Evolutionary conservation across 2,329 filamentous ascomycete species (phyloP).

Genomic region (Rachicladosporium sp.): DNA sequence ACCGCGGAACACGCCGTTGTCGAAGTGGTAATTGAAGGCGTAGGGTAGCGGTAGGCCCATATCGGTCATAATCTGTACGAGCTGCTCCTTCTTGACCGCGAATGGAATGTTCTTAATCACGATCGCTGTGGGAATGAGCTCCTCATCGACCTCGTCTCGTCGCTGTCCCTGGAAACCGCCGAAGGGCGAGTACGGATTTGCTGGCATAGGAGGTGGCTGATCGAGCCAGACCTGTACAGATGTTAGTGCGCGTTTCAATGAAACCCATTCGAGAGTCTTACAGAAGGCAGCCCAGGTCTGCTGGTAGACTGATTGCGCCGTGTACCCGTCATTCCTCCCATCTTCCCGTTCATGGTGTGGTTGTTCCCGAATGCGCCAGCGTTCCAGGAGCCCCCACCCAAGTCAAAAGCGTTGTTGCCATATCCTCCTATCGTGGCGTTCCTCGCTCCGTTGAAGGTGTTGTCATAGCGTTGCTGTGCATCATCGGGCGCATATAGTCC

Average conservation of each 20-base stretch:
- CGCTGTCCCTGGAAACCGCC: constrained; percentile 24
- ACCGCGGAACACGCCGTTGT: constrained; percentile 91
- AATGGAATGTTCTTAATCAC: constrained; percentile 99
- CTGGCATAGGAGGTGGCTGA: constrained; percentile 33
- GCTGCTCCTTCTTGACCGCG: constrained; percentile 90
- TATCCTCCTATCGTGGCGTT: constrained; percentile 49
- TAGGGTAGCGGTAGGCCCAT: constrained; percentile 89
- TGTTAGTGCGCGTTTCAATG: constrained; percentile 11
- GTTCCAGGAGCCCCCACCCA: constrained; percentile 66
- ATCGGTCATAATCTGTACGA: constrained; percentile 87
- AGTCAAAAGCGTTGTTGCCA: constrained; percentile 54
- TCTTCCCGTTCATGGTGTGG: constrained; percentile 39
- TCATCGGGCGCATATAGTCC: constrained; percentile 62
- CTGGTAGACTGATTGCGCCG: constrained; percentile 43
- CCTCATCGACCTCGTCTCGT: constrained; percentile 52
- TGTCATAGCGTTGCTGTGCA: constrained; percentile 35
- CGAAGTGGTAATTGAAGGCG: constrained; percentile 99
- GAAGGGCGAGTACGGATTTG: constrained; percentile 32
- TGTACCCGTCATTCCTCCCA: constrained; percentile 10
- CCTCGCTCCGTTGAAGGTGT: constrained; percentile 46
- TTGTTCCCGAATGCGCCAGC: constrained; percentile 58
- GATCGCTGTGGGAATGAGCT: constrained; percentile 94
- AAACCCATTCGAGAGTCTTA: constrained; percentile 36
- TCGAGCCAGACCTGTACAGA: constrained; percentile 49
- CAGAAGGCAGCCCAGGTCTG: constrained; percentile 56